Evolutionary conservation across 2,329 filamentous ascomycete species (phyloP), one percentile per base, ranked within the genome.

Genomic region (Leptodontidium sp.): DNA sequence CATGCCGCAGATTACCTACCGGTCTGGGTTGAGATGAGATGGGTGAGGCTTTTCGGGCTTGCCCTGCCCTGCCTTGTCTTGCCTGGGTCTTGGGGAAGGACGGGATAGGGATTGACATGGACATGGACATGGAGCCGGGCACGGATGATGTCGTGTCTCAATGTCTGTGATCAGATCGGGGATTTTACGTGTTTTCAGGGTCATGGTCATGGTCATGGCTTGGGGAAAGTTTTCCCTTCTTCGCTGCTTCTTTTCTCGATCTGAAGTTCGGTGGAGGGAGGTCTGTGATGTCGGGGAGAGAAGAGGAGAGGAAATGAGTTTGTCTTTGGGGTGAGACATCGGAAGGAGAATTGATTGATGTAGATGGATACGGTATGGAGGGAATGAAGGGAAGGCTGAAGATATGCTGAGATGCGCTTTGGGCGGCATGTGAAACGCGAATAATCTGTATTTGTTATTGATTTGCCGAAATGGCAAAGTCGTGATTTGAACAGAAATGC

Each of bases 101-200:
- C 5, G 32, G 9, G 32, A 21, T 21, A 21, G 21, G 21, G 21
- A 21, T 21, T 21, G 32, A 35, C 32, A 35, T 35, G 32, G 32
- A 35, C 32, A 35, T 35, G 32, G 32, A 9, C 32, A 35, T 5
- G 32, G 32, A 35, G 5, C 4, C 32, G 17, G 49, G 26, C 21
- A 53, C 50, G 50, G 50, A 53, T 53, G 50, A 53, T 53, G 24
- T 53, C 50, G 50, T 32, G 24, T 53, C 50, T 53, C 24, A 24
- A 53, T 17, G 50, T 53, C 50, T 53, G 50, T 53, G 50, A 5
- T 53, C 24, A 29, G 29, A 14, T 32, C 24, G 50, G 50, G 50
- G 14, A 32, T 53, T 53, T 53, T 53, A 32, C 24, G 17, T 53
- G 50, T 53, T 53, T 53, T 53, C 50, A 53, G 50, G 50, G 50